These are phyloP conservation scores for Rubia occidens DNA, from an alignment of 305 asterid species.

Conservation along the genomic window DNA sequence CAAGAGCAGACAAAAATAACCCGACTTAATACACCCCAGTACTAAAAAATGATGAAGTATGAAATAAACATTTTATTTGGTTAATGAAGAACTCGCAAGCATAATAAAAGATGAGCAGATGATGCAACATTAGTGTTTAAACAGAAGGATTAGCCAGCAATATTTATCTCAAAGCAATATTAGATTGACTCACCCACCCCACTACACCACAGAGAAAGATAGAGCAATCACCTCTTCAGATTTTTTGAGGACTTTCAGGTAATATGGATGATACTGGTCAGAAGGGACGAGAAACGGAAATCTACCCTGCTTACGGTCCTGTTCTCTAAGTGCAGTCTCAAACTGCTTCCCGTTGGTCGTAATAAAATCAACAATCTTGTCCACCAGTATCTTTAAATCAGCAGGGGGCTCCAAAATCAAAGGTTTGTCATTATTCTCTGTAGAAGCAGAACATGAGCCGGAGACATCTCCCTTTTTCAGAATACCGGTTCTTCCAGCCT, in stretches of 20 bases:
- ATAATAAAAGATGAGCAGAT: neutral
- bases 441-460: conserved; percentile 25
- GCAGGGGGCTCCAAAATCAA: conserved; percentile 63
- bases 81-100: neutral
- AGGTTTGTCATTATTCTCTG: conserved; percentile 36
- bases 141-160: neutral
- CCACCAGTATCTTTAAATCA: conserved; percentile 61
- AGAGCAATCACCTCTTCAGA: conserved; percentile 53
- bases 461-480: conserved; percentile 32
- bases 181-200: neutral
- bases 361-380: conserved; percentile 68
- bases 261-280: conserved; percentile 70
- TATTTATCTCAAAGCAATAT: neutral
- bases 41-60: neutral
- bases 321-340: conserved; percentile 70
- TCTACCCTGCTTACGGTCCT: conserved; percentile 53
- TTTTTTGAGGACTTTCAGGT: conserved; percentile 48
- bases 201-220: neutral
- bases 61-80: neutral
- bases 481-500: conserved; percentile 31
- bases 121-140: neutral
- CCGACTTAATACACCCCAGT: neutral
- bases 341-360: conserved; percentile 70
- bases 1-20: conserved; percentile 1
- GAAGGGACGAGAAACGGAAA: conserved; percentile 80